Evolutionary conservation across 768 basidiomycete genomes (phyloP), one percentile per base, ranked within the genome.

Genomic region (Lactarius tabidus): DNA sequence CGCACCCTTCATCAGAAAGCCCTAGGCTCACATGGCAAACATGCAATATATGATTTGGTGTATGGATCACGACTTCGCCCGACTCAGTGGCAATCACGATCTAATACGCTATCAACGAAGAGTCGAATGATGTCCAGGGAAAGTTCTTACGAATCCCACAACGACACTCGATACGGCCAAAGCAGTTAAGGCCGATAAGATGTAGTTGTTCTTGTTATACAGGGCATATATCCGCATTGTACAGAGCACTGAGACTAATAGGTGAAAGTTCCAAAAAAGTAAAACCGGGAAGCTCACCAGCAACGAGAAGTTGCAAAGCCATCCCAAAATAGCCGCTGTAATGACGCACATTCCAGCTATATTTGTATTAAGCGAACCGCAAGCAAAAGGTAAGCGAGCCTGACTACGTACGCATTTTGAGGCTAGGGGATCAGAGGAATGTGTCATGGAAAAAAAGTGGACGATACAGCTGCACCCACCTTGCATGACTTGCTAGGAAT

Each of bases 151-250:
- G 17, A 14, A 51, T 20, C 45, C 59, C n/a, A 51, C 23, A 26
- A 26, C 18, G 15, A 51, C 4, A 45, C 31, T 51, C 10, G 59
- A 33, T 1, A 6, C 9, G 2, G 41, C 35, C 15, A 60, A 15
- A 1, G 35, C 2, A 1, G 15, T 33, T 33, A 60, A 26, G n/a
- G 14, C 45, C 45, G 10, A 31, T 3, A 60, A 20, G 6, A 60
- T 38, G 10, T n/a, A 20, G n/a, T 26, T 26, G 8, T 60, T 60
- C 48, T 36, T 60, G 48, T 26, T 60, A 38, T 60, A 60, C n/a
- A 60, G 23, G 26, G 59, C 59, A 15, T 36, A 60, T 6, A 60
- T 45, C 14, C 59, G 59, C 48, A 60, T 36, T 9, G 59, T n/a
- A 51, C 45, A 51, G 15, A 60, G 59, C 7, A 51, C 59, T 52